phyloP scores from a whole-genome alignment of 1,139 yeast species.

The Pichia sp. region DNA sequence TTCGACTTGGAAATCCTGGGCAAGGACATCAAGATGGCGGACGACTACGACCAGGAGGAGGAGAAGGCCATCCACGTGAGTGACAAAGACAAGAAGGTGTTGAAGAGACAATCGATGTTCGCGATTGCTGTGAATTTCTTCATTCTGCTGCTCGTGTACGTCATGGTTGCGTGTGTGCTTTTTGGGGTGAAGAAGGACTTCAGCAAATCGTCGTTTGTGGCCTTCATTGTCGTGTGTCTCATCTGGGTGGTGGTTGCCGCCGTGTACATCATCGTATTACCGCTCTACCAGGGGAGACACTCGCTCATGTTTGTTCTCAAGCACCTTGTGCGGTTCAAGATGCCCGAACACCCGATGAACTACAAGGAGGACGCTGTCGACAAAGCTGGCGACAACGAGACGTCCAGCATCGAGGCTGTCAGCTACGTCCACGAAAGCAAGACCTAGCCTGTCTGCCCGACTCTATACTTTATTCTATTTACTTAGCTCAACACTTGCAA shows the following conservation, averaged over 20 bases:
- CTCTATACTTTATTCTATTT: not conserved
- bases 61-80: slow-evolving; percentile 35
- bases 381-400: not conserved
- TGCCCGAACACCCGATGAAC: slow-evolving; percentile 14
- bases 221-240: slow-evolving; percentile 73
- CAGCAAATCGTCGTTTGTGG: slow-evolving; percentile 68
- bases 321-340: slow-evolving; percentile 6
- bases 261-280: slow-evolving; percentile 35
- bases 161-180: slow-evolving; percentile 64
- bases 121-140: slow-evolving; percentile 25
- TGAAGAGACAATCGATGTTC: slow-evolving; percentile 24
- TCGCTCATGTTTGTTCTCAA: slow-evolving; percentile 18
- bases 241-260: slow-evolving; percentile 53
- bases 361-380: not conserved
- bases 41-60: slow-evolving; percentile 58
- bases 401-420: slow-evolving; percentile 1
- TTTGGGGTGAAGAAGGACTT: slow-evolving; percentile 71
- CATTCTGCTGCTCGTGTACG: slow-evolving; percentile 33
- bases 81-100: slow-evolving; percentile 21
- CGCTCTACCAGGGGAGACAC: slow-evolving; percentile 39
- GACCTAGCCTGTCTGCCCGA: not conserved
- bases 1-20: slow-evolving; percentile 62
- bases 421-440: not conserved
- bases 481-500: too few relatives aligned
- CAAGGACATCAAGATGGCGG: slow-evolving; percentile 53